A percentile compares a stretch with the other conserved stretches of the same genome.
Evolutionary conservation across 495 filamentous ascomycete species (phyloP).

Genomic region (Hypoxylon fragiforme): DNA sequence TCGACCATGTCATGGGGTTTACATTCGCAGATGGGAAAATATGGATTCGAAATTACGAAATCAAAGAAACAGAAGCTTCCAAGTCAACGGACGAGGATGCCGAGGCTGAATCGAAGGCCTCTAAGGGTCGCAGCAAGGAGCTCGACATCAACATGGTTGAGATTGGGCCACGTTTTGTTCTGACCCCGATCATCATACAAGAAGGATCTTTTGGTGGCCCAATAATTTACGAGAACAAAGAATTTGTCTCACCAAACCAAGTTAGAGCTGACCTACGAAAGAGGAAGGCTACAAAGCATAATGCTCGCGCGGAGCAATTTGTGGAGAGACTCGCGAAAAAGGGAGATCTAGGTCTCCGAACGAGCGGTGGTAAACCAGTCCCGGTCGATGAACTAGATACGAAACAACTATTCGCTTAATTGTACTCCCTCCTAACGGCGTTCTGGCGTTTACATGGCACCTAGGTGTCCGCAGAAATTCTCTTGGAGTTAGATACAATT

Average conservation of each 20-base stretch:
- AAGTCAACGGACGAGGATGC: constrained; percentile 47
- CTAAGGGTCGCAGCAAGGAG: constrained; percentile 50
- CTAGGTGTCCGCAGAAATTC: constrained; percentile 26
- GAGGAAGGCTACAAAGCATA: constrained; percentile 74
- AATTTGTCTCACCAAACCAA: constrained; percentile 96
- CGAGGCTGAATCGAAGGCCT: constrained; percentile 32
- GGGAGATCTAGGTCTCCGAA: constrained; percentile 72
- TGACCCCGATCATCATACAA: constrained; percentile 94
- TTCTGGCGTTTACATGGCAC: constrained; percentile 31
- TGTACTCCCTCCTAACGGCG: constrained; percentile 17
- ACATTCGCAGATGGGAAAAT: constrained; percentile 93
- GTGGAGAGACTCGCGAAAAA: constrained; percentile 73
- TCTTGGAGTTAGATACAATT: constrained; percentile 7
- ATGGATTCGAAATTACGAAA: constrained; percentile 95
- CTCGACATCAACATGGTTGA: constrained; percentile 85
- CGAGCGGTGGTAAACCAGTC: constrained; percentile 60
- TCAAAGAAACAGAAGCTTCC: constrained; percentile 73
- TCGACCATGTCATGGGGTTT: constrained; percentile 93
- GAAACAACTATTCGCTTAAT: constrained; percentile 75
- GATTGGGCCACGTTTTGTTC: constrained; percentile 91
- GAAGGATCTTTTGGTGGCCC: constrained; percentile 95
- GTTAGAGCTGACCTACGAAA: constrained; percentile 77
- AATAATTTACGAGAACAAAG: constrained; percentile 98
- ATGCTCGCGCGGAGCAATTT: constrained; percentile 69
- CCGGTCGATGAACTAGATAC: constrained; percentile 76